Conservation (phyloP, 78 protist species). For the Acrasis kona region DNA sequence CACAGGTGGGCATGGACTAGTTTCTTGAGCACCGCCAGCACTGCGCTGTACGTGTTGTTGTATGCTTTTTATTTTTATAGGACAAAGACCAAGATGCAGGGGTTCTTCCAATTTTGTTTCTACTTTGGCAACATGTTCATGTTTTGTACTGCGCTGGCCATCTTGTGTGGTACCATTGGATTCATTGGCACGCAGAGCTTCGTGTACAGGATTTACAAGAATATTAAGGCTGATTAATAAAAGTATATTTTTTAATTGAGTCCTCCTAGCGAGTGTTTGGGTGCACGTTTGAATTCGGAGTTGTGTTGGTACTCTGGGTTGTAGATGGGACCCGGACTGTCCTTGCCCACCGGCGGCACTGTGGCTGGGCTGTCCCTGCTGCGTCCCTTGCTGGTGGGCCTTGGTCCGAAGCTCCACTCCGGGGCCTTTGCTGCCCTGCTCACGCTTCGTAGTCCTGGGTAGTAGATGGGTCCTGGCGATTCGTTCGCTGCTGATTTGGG, state of each 20-base stretch:
- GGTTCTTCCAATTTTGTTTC: slow-evolving; percentile 54
- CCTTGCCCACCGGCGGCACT: too few relatives aligned
- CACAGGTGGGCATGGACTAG: slow-evolving; percentile 78
- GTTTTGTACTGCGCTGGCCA: slow-evolving; percentile 32
- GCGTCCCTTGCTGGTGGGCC: too few relatives aligned
- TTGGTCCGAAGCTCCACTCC: too few relatives aligned
- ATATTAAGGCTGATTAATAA: slow-evolving; percentile 39
- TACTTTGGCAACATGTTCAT: slow-evolving; percentile 42
- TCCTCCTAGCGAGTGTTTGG: too few relatives aligned
- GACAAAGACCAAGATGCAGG: slow-evolving; percentile 60
- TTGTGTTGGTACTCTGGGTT: too few relatives aligned
- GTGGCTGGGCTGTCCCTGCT: too few relatives aligned
- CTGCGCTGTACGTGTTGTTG: slow-evolving; percentile 54
- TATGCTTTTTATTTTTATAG: slow-evolving; percentile 79
- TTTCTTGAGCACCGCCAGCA: slow-evolving; percentile 51
- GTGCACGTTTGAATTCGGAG: too few relatives aligned
- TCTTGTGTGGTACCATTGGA: slow-evolving; percentile 55
- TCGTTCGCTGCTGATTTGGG: too few relatives aligned
- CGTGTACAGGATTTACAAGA: slow-evolving; percentile 29
- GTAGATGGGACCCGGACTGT: too few relatives aligned
- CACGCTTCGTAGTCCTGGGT: too few relatives aligned
- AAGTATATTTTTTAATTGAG: background rate
- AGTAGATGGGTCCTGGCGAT: too few relatives aligned
- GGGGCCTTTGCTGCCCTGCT: too few relatives aligned
- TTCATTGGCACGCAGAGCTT: slow-evolving; percentile 5